Evolutionary conservation across 768 basidiomycete species (phyloP).

Genomic region (Boletus sp.): DNA sequence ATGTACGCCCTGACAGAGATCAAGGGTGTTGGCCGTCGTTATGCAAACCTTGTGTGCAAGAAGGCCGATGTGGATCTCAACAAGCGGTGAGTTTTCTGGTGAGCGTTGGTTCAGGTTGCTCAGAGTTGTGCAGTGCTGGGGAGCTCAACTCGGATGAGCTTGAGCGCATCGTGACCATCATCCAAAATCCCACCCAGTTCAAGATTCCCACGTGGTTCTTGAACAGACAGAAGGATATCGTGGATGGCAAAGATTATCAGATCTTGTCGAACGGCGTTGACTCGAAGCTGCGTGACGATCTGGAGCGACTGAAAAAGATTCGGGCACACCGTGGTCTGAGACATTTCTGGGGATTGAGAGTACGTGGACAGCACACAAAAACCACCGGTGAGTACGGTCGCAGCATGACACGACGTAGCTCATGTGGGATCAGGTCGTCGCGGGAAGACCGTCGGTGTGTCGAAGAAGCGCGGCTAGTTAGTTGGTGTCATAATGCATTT

Average conservation of each 20-base stretch:
- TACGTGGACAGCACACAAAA: conserved; percentile 99
- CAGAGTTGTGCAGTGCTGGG: conserved; percentile 67
- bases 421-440: conserved; percentile 64
- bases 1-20: conserved; percentile 99
- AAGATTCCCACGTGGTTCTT: conserved; percentile 99
- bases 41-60: conserved; percentile 99
- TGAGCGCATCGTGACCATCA: conserved; percentile 97
- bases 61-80: conserved; percentile 99
- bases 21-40: conserved; percentile 99
- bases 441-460: conserved; percentile 95
- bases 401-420: neutral
- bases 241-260: conserved; percentile 96
- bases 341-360: conserved; percentile 93
- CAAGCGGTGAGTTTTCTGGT: conserved; percentile 77
- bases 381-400: conserved; percentile 72
- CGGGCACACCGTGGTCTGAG: conserved; percentile 92
- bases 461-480: conserved; percentile 75
- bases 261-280: conserved; percentile 95
- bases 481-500: conserved; percentile 8
- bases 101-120: conserved; percentile 1
- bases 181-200: conserved; percentile 99
- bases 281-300: conserved; percentile 96
- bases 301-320: conserved; percentile 99
- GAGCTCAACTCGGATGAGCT: conserved; percentile 99
- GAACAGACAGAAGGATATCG: conserved; percentile 98